Percentiles rank a stretch among this genome's conserved stretches.
These are phyloP conservation scores for Saccharomycopsis sp. DNA, from an alignment of 805 yeast species.

Conservation along the genomic window DNA sequence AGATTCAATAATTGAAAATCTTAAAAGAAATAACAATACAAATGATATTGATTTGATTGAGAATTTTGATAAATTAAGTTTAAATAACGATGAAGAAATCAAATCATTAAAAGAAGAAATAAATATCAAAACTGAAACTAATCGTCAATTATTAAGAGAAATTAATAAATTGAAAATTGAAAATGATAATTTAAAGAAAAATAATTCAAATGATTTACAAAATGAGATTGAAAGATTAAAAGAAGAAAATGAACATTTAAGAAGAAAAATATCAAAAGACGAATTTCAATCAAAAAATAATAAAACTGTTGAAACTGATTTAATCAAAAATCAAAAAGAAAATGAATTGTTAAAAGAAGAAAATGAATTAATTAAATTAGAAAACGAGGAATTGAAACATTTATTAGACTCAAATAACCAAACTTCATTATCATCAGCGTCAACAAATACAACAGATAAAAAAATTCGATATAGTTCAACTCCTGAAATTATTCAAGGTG, in stretches of 20 bases:
- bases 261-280: too few species aligned
- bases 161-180: neutral
- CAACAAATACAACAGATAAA: neutral
- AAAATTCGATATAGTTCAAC: conserved; percentile 5
- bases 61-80: too few species aligned
- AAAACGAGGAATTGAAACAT: conserved; percentile 1
- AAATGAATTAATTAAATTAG: neutral
- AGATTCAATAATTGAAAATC: too few species aligned
- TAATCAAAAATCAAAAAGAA: conserved; percentile 6
- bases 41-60: too few species aligned
- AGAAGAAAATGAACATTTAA: too few species aligned
- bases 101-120: too few species aligned
- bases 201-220: neutral
- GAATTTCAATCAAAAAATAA: too few species aligned
- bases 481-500: conserved; percentile 26
- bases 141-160: too few species aligned
- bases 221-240: neutral
- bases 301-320: conserved; percentile 7
- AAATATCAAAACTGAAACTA: too few species aligned
- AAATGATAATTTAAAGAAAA: too few species aligned
- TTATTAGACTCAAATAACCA: conserved; percentile 1
- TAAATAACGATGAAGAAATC: too few species aligned
- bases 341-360: conserved; percentile 3
- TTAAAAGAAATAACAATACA: too few species aligned
- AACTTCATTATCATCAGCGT: neutral